These are phyloP conservation scores for Rhododendron ovatum DNA, from an alignment of 148 eudicot genomes.

Conservation along the genomic window DNA sequence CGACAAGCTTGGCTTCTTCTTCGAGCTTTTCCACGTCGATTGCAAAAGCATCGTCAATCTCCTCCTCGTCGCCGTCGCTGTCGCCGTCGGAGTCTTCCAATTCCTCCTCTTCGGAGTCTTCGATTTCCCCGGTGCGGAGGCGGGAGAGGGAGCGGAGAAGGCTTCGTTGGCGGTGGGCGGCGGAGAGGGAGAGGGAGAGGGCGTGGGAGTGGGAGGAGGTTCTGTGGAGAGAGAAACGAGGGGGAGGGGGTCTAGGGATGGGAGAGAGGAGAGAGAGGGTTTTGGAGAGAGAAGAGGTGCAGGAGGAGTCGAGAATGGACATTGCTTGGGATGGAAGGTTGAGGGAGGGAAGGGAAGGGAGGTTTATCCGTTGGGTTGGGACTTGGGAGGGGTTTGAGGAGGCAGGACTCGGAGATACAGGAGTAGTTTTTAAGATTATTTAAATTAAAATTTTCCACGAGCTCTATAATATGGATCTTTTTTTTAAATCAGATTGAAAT, in stretches of 20 bases:
- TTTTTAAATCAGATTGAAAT: no score
- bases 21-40: slow-evolving; percentile 67
- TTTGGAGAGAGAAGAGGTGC: slow-evolving; percentile 17
- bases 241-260: slow-evolving; percentile 4
- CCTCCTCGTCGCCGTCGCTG: slow-evolving; percentile 35
- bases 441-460: no score
- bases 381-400: no score
- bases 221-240: slow-evolving; percentile 18
- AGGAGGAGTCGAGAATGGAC: slow-evolving; percentile 10
- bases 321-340: slow-evolving; percentile 5
- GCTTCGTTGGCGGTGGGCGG: slow-evolving; percentile 15
- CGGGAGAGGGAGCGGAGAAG: slow-evolving; percentile 23
- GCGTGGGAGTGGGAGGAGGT: slow-evolving; percentile 11
- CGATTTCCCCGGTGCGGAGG: neutral
- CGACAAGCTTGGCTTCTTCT: slow-evolving; percentile 53
- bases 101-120: neutral
- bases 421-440: no score
- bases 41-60: slow-evolving; percentile 16
- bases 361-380: neutral
- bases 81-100: slow-evolving; percentile 1
- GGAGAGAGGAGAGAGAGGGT: neutral
- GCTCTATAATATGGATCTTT: no score
- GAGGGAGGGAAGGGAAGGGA: neutral
- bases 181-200: slow-evolving; percentile 14
- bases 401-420: no score